A percentile compares a stretch with the other conserved stretches of the same genome.
Conservation (phyloP, 2,329 filamentous ascomycete genomes). For the Emmonsiellopsis sp. region DNA sequence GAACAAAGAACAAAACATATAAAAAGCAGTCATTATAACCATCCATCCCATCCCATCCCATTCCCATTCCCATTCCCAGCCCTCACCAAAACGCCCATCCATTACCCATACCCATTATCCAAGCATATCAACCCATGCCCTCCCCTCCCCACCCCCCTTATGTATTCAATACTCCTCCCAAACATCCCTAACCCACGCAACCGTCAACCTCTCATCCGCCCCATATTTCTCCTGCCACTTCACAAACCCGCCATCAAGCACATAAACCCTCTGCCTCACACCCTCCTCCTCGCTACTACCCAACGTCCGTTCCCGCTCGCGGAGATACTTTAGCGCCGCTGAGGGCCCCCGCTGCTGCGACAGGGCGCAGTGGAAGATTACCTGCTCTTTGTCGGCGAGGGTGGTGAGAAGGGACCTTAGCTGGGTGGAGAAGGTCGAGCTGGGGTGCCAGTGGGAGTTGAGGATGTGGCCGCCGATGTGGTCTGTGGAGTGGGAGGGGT, state of each 20-base stretch:
- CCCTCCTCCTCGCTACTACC: constrained; percentile 33
- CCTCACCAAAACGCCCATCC: background rate
- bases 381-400: constrained; percentile 66
- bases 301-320: constrained; percentile 50
- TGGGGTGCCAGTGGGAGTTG: constrained; percentile 67
- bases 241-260: constrained; percentile 76
- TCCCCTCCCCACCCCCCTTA: background rate
- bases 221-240: constrained; percentile 82
- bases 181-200: constrained; percentile 73
- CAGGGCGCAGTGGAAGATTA: constrained; percentile 90
- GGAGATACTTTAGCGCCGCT: constrained; percentile 66
- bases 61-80: background rate
- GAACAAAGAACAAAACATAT: too few species aligned
- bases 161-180: constrained; percentile 52
- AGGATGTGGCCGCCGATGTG: constrained; percentile 85
- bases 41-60: background rate
- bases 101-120: background rate
- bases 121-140: background rate
- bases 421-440: constrained; percentile 60
- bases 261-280: constrained; percentile 61
- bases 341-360: constrained; percentile 83
- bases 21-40: background rate
- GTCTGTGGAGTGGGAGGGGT: constrained; percentile 43
- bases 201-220: constrained; percentile 68
- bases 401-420: constrained; percentile 75